These are phyloP conservation scores for Carpinus viminea DNA, from an alignment of 306 rosid genomes.

Conservation along the genomic window DNA sequence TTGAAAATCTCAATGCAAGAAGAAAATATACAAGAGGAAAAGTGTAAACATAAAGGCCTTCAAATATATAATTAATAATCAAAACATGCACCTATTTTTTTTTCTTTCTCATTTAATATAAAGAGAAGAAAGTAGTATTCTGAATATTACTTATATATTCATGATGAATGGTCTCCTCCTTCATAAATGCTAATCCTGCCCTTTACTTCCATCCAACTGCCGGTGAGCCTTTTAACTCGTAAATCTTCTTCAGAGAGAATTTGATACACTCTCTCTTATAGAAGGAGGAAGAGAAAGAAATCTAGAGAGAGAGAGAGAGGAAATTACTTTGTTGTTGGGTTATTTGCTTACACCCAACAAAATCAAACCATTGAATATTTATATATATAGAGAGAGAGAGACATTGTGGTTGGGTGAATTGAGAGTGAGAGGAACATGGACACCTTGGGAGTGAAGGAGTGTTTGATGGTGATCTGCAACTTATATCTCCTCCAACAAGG, in stretches of 20 bases:
- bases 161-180: slow-evolving; percentile 16
- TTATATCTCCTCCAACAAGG: background rate
- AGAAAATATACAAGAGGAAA: background rate
- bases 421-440: background rate
- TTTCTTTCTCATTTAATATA: background rate
- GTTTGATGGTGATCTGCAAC: background rate
- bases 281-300: no score
- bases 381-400: no score
- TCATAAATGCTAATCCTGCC: background rate
- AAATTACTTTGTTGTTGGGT: no score
- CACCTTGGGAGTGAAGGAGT: background rate
- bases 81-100: background rate
- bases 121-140: slow-evolving; percentile 1
- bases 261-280: no score
- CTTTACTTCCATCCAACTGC: background rate
- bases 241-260: no score
- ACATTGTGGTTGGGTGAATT: no score
- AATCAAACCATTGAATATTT: no score
- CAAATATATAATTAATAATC: background rate
- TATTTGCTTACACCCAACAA: no score
- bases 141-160: slow-evolving; percentile 27
- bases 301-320: no score
- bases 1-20: background rate
- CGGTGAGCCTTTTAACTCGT: no score
- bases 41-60: background rate